A percentile compares a stretch with the other conserved stretches of the same genome.
Conservation (phyloP, 164 flowering plant genomes). For the Piper longum region DNA sequence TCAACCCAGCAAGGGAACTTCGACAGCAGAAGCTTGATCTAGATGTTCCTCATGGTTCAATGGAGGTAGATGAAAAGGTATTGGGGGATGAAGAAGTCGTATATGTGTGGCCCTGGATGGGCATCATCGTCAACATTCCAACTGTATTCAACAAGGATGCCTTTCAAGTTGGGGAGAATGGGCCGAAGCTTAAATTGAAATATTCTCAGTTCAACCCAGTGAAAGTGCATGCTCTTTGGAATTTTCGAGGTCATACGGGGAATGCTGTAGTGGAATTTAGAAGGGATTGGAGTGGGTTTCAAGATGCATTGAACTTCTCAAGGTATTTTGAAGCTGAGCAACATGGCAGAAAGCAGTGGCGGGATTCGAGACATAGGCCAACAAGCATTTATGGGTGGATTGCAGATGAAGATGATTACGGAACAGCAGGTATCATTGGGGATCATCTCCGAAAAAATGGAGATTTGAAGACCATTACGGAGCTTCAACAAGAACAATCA, state of each 20-base stretch:
- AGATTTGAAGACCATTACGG: conserved; percentile 60
- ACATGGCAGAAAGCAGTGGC: conserved; percentile 67
- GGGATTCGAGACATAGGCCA: conserved; percentile 12
- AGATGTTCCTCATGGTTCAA: background rate
- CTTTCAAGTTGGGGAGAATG: conserved; percentile 4
- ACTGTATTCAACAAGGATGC: conserved; percentile 7
- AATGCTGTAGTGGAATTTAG: conserved; percentile 9
- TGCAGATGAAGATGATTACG: conserved; percentile 78
- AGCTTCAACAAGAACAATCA: conserved; percentile 59
- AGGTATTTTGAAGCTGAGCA: conserved; percentile 2
- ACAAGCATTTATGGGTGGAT: conserved; percentile 76
- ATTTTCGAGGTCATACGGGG: conserved; percentile 8
- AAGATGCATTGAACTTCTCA: conserved; percentile 9
- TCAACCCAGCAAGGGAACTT: conserved; percentile 18
- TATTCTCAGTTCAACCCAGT: conserved; percentile 5
- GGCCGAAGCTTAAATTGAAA: conserved; percentile 6
- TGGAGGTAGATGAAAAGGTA: background rate
- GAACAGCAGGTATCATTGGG: conserved; percentile 29
- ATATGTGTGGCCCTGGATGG: background rate
- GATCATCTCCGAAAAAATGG: conserved; percentile 59
- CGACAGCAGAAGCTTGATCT: background rate
- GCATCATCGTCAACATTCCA: conserved; percentile 7
- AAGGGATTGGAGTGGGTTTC: conserved; percentile 9
- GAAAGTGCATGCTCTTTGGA: conserved; percentile 9
- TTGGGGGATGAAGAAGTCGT: background rate